These are phyloP conservation scores for Penicillium cosmopolitanum DNA, from an alignment of 495 filamentous ascomycete genomes.

Conservation along the genomic window DNA sequence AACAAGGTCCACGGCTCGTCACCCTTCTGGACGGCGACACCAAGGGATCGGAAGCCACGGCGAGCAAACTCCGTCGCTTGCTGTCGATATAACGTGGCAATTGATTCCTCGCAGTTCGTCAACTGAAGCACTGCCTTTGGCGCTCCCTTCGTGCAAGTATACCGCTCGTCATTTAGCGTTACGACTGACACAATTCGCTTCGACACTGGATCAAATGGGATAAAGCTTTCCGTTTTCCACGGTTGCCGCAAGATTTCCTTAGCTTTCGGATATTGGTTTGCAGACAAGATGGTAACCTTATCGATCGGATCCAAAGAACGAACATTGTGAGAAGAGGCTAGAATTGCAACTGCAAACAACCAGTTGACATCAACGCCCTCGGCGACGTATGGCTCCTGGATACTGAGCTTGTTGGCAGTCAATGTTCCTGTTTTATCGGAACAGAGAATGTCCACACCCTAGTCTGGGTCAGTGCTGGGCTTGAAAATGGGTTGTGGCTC, in stretches of 20 bases:
- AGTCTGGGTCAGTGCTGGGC: constrained; percentile 10
- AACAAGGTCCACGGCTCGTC: constrained; percentile 66
- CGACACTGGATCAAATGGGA: constrained; percentile 74
- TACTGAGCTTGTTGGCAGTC: constrained; percentile 73
- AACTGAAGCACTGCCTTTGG: constrained; percentile 71
- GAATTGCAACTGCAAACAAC: constrained; percentile 74
- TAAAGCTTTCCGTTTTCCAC: constrained; percentile 72
- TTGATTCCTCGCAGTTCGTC: constrained; percentile 62
- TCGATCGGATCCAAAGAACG: constrained; percentile 75
- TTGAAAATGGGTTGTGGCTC: not conserved
- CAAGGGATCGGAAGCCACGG: constrained; percentile 74
- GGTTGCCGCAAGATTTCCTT: constrained; percentile 64
- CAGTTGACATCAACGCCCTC: constrained; percentile 74
- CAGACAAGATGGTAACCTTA: constrained; percentile 71
- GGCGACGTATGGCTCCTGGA: constrained; percentile 70
- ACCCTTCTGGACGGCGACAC: constrained; percentile 67
- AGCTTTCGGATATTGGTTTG: constrained; percentile 69
- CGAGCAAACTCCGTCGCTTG: constrained; percentile 74
- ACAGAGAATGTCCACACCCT: constrained; percentile 94
- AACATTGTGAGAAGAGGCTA: constrained; percentile 74
- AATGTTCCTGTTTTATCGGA: constrained; percentile 89
- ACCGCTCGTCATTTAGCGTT: constrained; percentile 63
- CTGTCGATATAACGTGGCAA: constrained; percentile 60
- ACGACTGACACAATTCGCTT: constrained; percentile 71
- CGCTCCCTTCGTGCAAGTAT: constrained; percentile 71